Conservation (phyloP, 306 rosid genomes). For the Glycine soja region DNA sequence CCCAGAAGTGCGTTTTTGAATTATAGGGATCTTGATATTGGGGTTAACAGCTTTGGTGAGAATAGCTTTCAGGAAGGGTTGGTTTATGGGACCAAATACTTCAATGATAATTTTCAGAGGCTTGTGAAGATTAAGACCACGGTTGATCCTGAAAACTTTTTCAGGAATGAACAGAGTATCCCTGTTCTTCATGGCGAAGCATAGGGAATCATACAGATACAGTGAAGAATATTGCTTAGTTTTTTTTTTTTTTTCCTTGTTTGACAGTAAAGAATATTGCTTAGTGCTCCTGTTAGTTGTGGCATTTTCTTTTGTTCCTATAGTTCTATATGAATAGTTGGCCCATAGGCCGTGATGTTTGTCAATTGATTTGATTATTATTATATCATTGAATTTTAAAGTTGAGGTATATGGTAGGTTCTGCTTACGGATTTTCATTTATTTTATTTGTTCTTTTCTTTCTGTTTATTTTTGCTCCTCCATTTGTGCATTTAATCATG, state of each 20-base stretch:
- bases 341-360: not conserved
- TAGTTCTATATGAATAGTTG: not conserved
- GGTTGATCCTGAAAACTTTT: slow-evolving; percentile 73
- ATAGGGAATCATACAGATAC: not conserved
- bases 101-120: slow-evolving; percentile 64
- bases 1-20: slow-evolving; percentile 61
- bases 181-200: slow-evolving; percentile 45
- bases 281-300: not conserved
- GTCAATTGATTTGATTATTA: not conserved
- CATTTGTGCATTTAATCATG: not conserved
- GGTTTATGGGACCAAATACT: slow-evolving; percentile 71
- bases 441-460: not conserved
- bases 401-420: not conserved
- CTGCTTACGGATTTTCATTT: not conserved
- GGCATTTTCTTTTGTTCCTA: not conserved
- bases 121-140: slow-evolving; percentile 67
- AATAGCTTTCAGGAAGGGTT: slow-evolving; percentile 60
- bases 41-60: slow-evolving; percentile 49
- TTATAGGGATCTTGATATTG: slow-evolving; percentile 84
- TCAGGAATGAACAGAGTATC: slow-evolving; percentile 84
- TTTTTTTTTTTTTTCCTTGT: too few relatives aligned
- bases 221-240: not conserved
- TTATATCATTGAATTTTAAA: not conserved
- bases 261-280: too few relatives aligned
- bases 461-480: not conserved